Percentiles rank a stretch among this genome's conserved stretches.
Conservation (phyloP, 2,329 filamentous ascomycete species). For the Nemania sp. region DNA sequence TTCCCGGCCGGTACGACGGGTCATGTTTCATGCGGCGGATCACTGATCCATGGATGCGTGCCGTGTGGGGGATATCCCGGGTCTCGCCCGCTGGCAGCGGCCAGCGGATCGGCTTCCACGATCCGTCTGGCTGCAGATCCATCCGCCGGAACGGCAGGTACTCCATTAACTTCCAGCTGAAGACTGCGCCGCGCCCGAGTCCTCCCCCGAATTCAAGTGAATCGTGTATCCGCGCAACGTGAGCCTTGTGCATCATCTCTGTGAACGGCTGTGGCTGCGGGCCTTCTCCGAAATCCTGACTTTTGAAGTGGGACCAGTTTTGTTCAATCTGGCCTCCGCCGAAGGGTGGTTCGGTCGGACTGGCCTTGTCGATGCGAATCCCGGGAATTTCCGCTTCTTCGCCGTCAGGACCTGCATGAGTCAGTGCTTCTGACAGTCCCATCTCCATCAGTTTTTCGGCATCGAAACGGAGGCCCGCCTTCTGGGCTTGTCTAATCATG, state of each 20-base stretch:
- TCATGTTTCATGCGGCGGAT: slow-evolving; percentile 71
- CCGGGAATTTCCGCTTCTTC: slow-evolving; percentile 33
- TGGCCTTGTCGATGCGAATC: slow-evolving; percentile 42
- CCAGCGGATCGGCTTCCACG: slow-evolving; percentile 81
- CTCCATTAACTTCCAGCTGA: slow-evolving; percentile 76
- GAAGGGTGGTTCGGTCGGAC: slow-evolving; percentile 4
- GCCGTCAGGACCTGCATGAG: slow-evolving; percentile 34
- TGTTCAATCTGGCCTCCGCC: neutral
- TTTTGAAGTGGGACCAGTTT: slow-evolving; percentile 27
- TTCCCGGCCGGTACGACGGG: slow-evolving; percentile 70
- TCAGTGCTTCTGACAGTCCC: slow-evolving; percentile 58
- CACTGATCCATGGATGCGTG: slow-evolving; percentile 73
- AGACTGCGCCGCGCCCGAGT: slow-evolving; percentile 56
- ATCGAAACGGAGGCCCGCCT: slow-evolving; percentile 72
- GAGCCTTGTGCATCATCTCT: slow-evolving; percentile 60
- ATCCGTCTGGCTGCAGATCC: slow-evolving; percentile 72
- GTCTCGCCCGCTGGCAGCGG: slow-evolving; percentile 77
- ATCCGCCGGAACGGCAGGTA: slow-evolving; percentile 80
- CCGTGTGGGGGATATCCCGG: slow-evolving; percentile 72
- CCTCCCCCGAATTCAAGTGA: slow-evolving; percentile 68
- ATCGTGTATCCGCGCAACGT: slow-evolving; percentile 66
- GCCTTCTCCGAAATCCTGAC: slow-evolving; percentile 20
- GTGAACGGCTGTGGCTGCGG: slow-evolving; percentile 50
- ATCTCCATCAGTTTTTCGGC: slow-evolving; percentile 67
- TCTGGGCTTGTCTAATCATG: slow-evolving; percentile 67